Base-by-base conservation (phyloP, 345 rosid species). In the Carallia brachiata region DNA sequence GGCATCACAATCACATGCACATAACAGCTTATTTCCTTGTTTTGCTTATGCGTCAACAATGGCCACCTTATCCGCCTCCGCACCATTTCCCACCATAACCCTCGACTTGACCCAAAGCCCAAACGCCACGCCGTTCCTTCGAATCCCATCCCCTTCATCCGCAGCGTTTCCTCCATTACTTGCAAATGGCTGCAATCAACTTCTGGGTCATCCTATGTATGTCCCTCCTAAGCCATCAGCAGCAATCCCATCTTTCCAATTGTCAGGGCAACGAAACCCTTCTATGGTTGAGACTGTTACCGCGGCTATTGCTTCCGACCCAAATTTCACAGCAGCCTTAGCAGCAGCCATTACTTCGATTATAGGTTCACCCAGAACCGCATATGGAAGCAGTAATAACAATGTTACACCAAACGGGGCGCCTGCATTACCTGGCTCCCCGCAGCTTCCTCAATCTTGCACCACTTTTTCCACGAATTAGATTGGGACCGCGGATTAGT, bases 361-460 rank as follows among this genome's bases (percentile, higher is more conserved):
- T 54, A 85, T 94, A 53, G 77, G 71, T 40, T 59, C 77, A 12
- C 71, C 59, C 10, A 74, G 66, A 9, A 54, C 77, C 64, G 75
- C 62, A 18, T 80, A 71, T 50, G 79, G 71, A 36, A 67, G 60
- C 44, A 48, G 13, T 13, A 70, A 75, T 2, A 27, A 44, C 62
- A 61, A 6, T n/a, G 52, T 58, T 6, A 59, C 72, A n/a, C 69
- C 82, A 52, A 76, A 78, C 32, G 75, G 63, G 58, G 61, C 67
- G 40, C 59, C 73, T 47, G 80, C 78, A 7, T 67, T 72, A 67
- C 87, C 86, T 7, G 92, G 84, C 18, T 88, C 97, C 8, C 91
- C 98, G 19, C 93, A 84, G 69, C 86, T 85, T 83, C 98, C 90
- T 63, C 96, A 91, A 67, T 88, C 96, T 73, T 91, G 98, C 90